Base-by-base conservation (phyloP, 192 early-diverging fungal genomes). In the Mortierella antarctica region DNA sequence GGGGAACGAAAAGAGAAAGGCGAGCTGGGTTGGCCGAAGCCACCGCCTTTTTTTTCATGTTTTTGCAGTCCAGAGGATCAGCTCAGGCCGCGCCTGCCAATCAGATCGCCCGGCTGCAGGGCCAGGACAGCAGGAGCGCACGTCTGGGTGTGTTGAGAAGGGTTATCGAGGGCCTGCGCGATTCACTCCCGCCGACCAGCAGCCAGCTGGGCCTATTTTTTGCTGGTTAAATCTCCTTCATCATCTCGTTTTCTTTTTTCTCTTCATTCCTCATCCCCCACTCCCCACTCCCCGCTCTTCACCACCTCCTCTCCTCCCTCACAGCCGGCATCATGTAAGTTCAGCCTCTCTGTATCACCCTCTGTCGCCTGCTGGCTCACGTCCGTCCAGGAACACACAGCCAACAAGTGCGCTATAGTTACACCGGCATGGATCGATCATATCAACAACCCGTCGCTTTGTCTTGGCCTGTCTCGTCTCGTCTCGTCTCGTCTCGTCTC, bases 21-120 rank as follows among this genome's bases (percentile, higher is more conserved):
- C 31, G 31, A 31, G 15, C 21, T 20, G 20, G 15, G 54, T 20
- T 20, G 54, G n/a, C 2, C 23, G n/a, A 63, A 65, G 51, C 49
- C 31, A 65, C 55, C 11, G 44, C 44, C 52, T 57, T 46, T 21
- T 65, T 54, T 57, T 67, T 64, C 41, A 5, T 52, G 7, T 18
- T 4, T 61, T 47, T 6, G 20, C 21, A 49, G 60, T 70, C 67
- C 31, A 21, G 18, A 51, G 53, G 64, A 60, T 67, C 73, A 67
- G 73, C 67, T 74, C 67, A 65, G 73, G 65, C 48, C 41, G 47
- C 65, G 50, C 73, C 45, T 39, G 40, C 73, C 67, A 65, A 74
- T 64, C 73, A 67, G 73, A 74, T 74, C 57, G 31, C 3, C 31
- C 3, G 31, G 31, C 31, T 31, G 31, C 31, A 31, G 31, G 31